A percentile compares a stretch with the other conserved stretches of the same genome.
These are phyloP conservation scores for Microcyclosporella mali DNA, from an alignment of 2,329 filamentous ascomycete genomes.

Conservation along the genomic window DNA sequence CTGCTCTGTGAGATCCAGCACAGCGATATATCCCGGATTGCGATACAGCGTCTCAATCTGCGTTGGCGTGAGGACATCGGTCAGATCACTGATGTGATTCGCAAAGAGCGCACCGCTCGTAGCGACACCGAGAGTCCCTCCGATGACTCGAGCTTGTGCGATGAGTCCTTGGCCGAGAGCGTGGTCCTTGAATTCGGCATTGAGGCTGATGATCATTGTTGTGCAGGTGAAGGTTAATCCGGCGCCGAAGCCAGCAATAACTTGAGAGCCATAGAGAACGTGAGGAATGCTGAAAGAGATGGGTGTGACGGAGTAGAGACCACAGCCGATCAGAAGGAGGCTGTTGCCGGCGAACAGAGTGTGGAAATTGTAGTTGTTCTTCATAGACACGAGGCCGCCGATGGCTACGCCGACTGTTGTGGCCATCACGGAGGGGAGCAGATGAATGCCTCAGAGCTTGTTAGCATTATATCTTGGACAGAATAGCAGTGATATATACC, in stretches of 20 bases:
- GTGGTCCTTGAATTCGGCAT: constrained; percentile 6
- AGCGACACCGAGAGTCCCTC: constrained; percentile 3
- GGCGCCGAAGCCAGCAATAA: constrained; percentile 18
- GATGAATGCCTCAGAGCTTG: constrained; percentile 3
- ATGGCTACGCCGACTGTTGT: constrained; percentile 16
- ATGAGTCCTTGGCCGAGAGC: constrained; percentile 5
- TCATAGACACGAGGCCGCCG: constrained; percentile 6
- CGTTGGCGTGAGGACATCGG: no score
- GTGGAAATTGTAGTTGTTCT: constrained; percentile 9
- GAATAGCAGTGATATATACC: no score
- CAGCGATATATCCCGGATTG: no score
- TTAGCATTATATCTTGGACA: no score
- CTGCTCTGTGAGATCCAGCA: no score
- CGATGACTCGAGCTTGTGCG: constrained; percentile 2
- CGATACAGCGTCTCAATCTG: no score
- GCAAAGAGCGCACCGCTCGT: not conserved
- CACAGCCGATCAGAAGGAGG: constrained; percentile 13
- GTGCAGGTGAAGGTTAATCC: constrained; percentile 12
- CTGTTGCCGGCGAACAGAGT: constrained; percentile 9
- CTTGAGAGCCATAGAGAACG: constrained; percentile 16
- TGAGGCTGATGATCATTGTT: constrained; percentile 1
- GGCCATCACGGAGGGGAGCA: constrained; percentile 18
- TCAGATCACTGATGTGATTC: no score
- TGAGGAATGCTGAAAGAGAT: not conserved
- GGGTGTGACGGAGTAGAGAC: constrained; percentile 13